Conservation (phyloP, 169 alveolate species). For the Haemoproteus tartakovskyi region DNA sequence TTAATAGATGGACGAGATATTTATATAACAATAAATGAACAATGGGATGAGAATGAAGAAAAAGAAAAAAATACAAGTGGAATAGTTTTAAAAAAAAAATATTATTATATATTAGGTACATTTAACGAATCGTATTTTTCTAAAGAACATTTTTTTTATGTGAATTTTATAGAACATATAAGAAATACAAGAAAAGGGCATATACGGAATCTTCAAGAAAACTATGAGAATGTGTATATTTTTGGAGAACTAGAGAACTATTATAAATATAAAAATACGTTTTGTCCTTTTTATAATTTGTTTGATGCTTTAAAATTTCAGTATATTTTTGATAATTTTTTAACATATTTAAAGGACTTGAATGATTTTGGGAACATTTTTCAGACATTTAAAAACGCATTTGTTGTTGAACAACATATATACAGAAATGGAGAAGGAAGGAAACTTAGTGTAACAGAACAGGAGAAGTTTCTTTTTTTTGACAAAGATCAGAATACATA, state of each 20-base stretch:
- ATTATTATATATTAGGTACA: slow-evolving; percentile 9
- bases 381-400: slow-evolving; percentile 38
- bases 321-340: slow-evolving; percentile 6
- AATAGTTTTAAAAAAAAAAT: not conserved
- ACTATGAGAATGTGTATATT: not conserved
- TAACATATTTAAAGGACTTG: slow-evolving; percentile 22
- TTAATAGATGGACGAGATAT: slow-evolving; percentile 5
- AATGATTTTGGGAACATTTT: slow-evolving; percentile 12
- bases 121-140: slow-evolving; percentile 36
- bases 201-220: not conserved
- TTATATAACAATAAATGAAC: slow-evolving; percentile 29
- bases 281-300: slow-evolving; percentile 34
- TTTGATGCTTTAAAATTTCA: slow-evolving; percentile 14
- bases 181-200: slow-evolving; percentile 5
- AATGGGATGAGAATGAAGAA: not conserved
- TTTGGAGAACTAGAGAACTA: slow-evolving; percentile 7
- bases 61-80: not conserved
- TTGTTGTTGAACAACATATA: slow-evolving; percentile 23
- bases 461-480: too few species aligned
- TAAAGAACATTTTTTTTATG: slow-evolving; percentile 17
- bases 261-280: slow-evolving; percentile 3
- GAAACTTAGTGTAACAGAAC: not conserved
- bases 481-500: too few species aligned
- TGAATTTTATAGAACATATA: slow-evolving; percentile 19
- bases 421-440: not conserved